Conservation (phyloP, 805 yeast species). For the Wickerhamiella occidentalis region DNA sequence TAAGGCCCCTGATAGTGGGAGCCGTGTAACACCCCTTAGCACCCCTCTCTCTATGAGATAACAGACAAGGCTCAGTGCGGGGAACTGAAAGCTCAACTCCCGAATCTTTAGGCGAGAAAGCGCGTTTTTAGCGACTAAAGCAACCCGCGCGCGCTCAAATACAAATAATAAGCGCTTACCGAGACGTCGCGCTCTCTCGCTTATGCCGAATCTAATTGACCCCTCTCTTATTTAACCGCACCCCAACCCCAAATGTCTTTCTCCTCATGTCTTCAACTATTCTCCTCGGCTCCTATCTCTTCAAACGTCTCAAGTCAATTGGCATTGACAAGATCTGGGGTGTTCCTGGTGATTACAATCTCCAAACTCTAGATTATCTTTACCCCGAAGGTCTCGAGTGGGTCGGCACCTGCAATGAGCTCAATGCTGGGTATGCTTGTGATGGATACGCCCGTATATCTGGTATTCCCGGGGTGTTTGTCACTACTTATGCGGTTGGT, state of each 20-base stretch:
- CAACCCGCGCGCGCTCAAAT: too few relatives aligned
- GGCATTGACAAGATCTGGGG: constrained; percentile 31
- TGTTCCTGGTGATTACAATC: constrained; percentile 37
- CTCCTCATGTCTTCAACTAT: background rate
- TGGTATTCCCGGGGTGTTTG: constrained; percentile 40
- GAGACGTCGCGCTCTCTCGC: too few relatives aligned
- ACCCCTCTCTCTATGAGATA: too few relatives aligned
- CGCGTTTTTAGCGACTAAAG: too few relatives aligned
- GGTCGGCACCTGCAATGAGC: constrained; percentile 80
- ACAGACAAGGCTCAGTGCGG: too few relatives aligned
- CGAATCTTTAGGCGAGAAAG: too few relatives aligned
- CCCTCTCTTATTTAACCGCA: background rate
- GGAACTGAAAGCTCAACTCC: too few relatives aligned
- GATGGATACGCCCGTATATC: constrained; percentile 74
- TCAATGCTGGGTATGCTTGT: constrained; percentile 80
- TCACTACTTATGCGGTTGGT: constrained; percentile 82
- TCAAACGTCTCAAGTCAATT: constrained; percentile 26
- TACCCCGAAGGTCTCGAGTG: constrained; percentile 40
- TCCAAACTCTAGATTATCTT: constrained; percentile 29
- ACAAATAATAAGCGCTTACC: too few relatives aligned
- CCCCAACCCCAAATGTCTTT: background rate
- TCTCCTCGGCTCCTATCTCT: constrained; percentile 26
- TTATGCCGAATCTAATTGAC: background rate
- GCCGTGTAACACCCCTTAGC: background rate
- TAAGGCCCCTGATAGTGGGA: background rate